Percentiles rank a stretch among this genome's conserved stretches.
These are phyloP conservation scores for Yamadazyma friedrichii DNA, from an alignment of 1,139 yeast genomes.

Conservation along the genomic window DNA sequence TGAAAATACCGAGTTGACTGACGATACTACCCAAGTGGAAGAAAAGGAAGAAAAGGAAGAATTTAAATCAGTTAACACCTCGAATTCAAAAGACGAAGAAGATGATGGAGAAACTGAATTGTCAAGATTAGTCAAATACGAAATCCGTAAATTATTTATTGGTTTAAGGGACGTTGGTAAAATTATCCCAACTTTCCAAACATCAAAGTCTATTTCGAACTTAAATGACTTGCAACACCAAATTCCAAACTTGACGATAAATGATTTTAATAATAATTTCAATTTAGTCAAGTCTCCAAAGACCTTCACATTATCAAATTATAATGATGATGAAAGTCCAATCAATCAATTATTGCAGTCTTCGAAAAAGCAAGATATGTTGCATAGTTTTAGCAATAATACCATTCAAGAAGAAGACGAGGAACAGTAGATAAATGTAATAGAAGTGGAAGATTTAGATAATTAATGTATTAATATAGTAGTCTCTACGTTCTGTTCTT, in stretches of 20 bases:
- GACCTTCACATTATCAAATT: conserved; percentile 39
- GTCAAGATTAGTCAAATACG: conserved; percentile 33
- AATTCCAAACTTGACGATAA: conserved; percentile 17
- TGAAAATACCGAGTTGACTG: conserved; percentile 1
- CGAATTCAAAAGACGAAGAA: conserved; percentile 6
- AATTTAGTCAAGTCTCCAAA: conserved; percentile 45
- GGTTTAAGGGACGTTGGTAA: conserved; percentile 37
- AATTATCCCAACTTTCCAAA: conserved; percentile 38
- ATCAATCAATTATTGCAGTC: conserved; percentile 35
- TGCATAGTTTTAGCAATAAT: conserved; percentile 31
- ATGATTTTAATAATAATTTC: conserved; percentile 20
- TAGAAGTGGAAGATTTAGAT: too few relatives aligned
- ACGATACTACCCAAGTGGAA: conserved; percentile 1
- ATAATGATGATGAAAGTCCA: conserved; percentile 40
- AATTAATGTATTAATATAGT: background rate
- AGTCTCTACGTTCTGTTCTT: too few relatives aligned
- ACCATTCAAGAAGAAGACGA: conserved; percentile 45
- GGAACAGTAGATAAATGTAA: conserved; percentile 22
- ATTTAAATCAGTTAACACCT: background rate
- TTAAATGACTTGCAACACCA: conserved; percentile 23
- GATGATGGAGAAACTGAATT: conserved; percentile 30
- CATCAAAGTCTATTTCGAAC: conserved; percentile 33
- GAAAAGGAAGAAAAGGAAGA: conserved; percentile 6
- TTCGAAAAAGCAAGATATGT: conserved; percentile 19
- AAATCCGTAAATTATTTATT: conserved; percentile 35